Conservation (phyloP, 176 grass and related monocot species). For the Triticum urartu region DNA sequence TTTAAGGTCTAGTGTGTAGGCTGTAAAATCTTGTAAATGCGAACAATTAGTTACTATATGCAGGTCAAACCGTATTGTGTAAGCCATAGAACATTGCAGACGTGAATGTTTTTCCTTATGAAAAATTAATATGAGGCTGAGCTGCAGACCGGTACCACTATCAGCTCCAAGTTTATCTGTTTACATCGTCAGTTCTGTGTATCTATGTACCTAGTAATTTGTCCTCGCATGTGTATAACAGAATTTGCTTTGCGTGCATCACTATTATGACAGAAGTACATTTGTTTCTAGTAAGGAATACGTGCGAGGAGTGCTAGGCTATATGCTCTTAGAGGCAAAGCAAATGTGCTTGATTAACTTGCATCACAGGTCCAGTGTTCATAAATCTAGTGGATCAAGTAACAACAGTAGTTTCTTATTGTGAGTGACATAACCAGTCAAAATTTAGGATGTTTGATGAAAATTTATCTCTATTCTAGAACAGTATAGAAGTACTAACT, state of each 20-base stretch:
- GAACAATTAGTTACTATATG: neutral
- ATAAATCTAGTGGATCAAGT: neutral
- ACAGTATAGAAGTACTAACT: neutral
- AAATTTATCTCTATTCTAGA: neutral
- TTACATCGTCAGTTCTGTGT: neutral
- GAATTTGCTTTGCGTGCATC: neutral
- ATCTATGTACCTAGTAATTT: neutral
- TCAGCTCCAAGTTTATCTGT: neutral
- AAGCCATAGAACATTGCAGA: neutral
- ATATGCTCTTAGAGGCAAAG: neutral
- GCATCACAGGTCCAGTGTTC: neutral
- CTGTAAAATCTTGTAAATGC: neutral
- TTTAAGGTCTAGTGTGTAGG: neutral
- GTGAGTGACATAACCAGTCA: neutral
- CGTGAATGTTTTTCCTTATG: neutral
- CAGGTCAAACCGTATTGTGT: neutral
- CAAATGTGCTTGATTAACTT: neutral
- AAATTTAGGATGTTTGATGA: neutral
- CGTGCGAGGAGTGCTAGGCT: neutral
- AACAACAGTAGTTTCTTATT: too few relatives aligned
- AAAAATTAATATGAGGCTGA: neutral
- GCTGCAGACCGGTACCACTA: neutral
- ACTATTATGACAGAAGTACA: neutral
- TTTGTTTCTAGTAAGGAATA: neutral
- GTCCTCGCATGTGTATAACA: neutral